These are phyloP conservation scores for Fonsecaea erecta DNA, from an alignment of 2,329 filamentous ascomycete genomes.

Conservation along the genomic window DNA sequence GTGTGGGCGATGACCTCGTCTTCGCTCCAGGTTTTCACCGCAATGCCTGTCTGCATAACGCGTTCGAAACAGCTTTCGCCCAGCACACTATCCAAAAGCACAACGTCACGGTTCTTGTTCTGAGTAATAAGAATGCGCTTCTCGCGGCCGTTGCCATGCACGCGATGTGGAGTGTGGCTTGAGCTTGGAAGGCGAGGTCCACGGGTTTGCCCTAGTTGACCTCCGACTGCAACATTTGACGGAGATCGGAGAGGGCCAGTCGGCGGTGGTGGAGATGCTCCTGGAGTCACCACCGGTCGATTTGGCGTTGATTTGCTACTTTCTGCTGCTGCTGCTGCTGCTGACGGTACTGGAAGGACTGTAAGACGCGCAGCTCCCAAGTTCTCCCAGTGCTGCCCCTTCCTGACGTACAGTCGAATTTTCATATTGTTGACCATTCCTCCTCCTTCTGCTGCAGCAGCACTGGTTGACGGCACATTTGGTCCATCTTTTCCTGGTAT, in stretches of 20 bases:
- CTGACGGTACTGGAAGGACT: slow-evolving; percentile 66
- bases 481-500: slow-evolving; percentile 63
- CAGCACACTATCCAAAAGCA: slow-evolving; percentile 81
- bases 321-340: slow-evolving; percentile 36
- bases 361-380: slow-evolving; percentile 82
- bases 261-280: slow-evolving; percentile 36
- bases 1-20: slow-evolving; percentile 63
- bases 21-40: slow-evolving; percentile 85
- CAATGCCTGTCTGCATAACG: slow-evolving; percentile 82
- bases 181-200: slow-evolving; percentile 37
- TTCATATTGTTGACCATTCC: slow-evolving; percentile 76
- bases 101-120: slow-evolving; percentile 63
- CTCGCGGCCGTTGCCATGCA: slow-evolving; percentile 69
- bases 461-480: slow-evolving; percentile 46
- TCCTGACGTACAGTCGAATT: slow-evolving; percentile 80
- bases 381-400: slow-evolving; percentile 83
- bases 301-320: slow-evolving; percentile 31
- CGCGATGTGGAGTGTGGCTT: slow-evolving; percentile 42
- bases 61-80: slow-evolving; percentile 83
- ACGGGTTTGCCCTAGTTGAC: slow-evolving; percentile 37
- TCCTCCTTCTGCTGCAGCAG: slow-evolving; percentile 56
- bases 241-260: slow-evolving; percentile 34
- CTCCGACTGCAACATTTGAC: slow-evolving; percentile 38
- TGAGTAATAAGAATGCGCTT: slow-evolving; percentile 82
- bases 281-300: slow-evolving; percentile 12